Evolutionary conservation across 169 alveolate genomes (phyloP), one percentile per base, ranked within the genome.

Genomic region (Plasmodium inui): DNA sequence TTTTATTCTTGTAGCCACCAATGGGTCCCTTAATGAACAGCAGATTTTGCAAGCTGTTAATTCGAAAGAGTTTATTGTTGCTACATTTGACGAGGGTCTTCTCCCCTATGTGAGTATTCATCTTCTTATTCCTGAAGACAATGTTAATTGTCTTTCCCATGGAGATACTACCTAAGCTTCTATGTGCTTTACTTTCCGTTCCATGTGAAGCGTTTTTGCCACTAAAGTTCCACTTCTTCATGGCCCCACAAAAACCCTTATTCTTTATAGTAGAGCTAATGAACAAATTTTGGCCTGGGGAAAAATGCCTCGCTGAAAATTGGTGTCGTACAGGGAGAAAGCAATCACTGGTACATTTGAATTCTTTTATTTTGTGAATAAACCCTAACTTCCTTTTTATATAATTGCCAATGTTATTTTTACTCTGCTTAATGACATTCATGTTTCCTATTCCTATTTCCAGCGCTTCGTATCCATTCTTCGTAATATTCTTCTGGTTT

Each of bases 71-170:
- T 93, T 96, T 96, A 74, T 97, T 96, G 82, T 97, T 97, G 32
- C 97, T 97, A 57, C 94, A 88, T 79, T 88, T 88, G 22, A 96
- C 97, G 32, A 98, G 89, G 17, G 97, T 98, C 50, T 97, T 98
- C 19, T 97, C 98, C 2, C 98, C 98, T 67, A 92, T 96, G 81
- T 97, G 98, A 1, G 98, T 98, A 41, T 97, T 97, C 98, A 97
- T 97, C 93, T 97, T 97, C 41, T 97, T 97, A 85, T 96, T 95
- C 53, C 96, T 73, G 96, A 97, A 97, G 22, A 97, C 98, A 8
- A 97, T 96, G 81, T 97, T 97, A 2, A 95, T 96, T 0, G 98
- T 95, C 76, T 95, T 96, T 4, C 98, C 97, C 92, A 96, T 98
- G 3, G 98, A 94, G 28, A 97, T 97, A 39, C 98, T 96, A 44